Evolutionary conservation across 108 stramenopile species (phyloP).

Genomic region (Nitzschia sp.): DNA sequence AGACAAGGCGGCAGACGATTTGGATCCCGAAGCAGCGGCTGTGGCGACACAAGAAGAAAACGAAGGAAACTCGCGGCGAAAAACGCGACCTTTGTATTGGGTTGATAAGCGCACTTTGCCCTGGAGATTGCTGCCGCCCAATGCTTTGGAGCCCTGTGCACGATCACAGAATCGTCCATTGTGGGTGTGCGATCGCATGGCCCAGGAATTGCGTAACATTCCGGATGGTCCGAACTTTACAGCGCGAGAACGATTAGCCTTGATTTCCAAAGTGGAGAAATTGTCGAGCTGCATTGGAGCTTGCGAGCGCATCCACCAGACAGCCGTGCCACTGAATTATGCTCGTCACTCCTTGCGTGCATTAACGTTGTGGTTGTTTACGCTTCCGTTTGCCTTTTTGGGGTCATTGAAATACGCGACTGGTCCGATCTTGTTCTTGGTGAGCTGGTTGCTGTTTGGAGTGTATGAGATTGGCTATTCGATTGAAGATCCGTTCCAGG

Average conservation of each 20-base stretch:
- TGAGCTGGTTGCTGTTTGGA: conserved; percentile 93
- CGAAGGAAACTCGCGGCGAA: conserved; percentile 56
- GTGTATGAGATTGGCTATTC: conserved; percentile 92
- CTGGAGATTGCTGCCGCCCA: conserved; percentile 71
- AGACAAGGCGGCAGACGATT: conserved; percentile 44
- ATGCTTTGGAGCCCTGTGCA: conserved; percentile 74
- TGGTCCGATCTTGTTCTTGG: conserved; percentile 77
- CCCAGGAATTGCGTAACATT: conserved; percentile 61
- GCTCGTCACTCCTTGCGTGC: conserved; percentile 90
- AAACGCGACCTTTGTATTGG: conserved; percentile 77
- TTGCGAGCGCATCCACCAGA: conserved; percentile 95
- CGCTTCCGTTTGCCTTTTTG: conserved; percentile 87
- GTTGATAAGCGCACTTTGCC: conserved; percentile 84
- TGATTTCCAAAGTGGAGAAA: conserved; percentile 81
- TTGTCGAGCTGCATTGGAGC: conserved; percentile 79
- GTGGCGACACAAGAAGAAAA: conserved; percentile 73
- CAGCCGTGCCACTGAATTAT: conserved; percentile 94
- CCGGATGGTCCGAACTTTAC: conserved; percentile 72
- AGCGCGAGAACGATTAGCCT: conserved; percentile 79
- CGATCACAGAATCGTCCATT: conserved; percentile 88
- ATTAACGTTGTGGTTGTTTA: conserved; percentile 89
- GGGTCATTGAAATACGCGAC: conserved; percentile 78
- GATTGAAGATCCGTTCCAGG: conserved; percentile 97
- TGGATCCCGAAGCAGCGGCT: conserved; percentile 41
- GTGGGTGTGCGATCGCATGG: conserved; percentile 87